Evolutionary conservation across 106 monocot genomes (phyloP).

Genomic region (Dioscorea alata): DNA sequence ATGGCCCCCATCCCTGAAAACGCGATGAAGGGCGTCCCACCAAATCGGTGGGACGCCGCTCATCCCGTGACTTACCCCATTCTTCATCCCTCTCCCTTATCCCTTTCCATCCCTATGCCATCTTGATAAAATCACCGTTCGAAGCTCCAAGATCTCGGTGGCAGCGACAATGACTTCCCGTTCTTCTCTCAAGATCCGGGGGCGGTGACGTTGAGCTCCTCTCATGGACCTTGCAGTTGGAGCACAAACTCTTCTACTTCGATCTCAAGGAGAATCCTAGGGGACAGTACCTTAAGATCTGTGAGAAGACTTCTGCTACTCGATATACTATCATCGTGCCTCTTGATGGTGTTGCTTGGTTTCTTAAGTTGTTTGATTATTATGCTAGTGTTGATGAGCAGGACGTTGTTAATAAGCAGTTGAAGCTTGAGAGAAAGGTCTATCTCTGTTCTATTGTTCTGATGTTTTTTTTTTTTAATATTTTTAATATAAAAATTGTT

Average conservation of each 20-base stretch:
- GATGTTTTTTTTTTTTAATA: conserved; percentile 1
- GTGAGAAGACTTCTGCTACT: conserved; percentile 89
- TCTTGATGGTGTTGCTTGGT: conserved; percentile 62
- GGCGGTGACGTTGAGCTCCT: conserved; percentile 52
- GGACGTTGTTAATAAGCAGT: conserved; percentile 71
- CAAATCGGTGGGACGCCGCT: too few species aligned
- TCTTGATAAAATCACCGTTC: too few species aligned
- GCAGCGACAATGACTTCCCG: too few species aligned
- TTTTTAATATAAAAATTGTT: background rate
- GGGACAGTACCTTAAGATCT: conserved; percentile 86
- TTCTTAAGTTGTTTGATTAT: conserved; percentile 69
- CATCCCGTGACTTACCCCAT: too few species aligned
- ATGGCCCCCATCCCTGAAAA: too few species aligned
- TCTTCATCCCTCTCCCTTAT: too few species aligned
- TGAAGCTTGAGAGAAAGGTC: conserved; percentile 86
- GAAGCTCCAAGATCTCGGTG: too few species aligned
- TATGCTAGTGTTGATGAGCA: conserved; percentile 50
- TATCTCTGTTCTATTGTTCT: background rate
- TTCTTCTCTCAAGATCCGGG: too few species aligned
- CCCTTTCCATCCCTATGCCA: too few species aligned
- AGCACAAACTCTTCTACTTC: conserved; percentile 95
- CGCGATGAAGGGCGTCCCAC: too few species aligned
- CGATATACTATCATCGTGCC: conserved; percentile 88
- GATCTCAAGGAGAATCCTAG: conserved; percentile 90
- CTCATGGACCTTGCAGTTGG: conserved; percentile 81